phyloP scores from a whole-genome alignment of 2,329 filamentous ascomycete genomes.

The Ophiosphaerella herpotricha region DNA sequence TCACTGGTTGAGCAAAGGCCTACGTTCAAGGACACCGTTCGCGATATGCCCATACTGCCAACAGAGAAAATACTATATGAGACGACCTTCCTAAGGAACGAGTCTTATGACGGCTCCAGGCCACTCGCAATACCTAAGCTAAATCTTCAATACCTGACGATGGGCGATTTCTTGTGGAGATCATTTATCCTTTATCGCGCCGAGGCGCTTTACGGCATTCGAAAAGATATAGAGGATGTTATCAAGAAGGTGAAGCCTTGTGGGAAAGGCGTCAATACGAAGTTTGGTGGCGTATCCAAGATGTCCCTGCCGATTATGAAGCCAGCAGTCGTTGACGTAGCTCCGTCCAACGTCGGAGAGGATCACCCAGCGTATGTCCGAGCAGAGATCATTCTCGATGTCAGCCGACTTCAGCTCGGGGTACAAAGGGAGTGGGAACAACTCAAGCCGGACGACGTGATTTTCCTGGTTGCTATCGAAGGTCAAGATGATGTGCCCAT shows the following conservation, averaged over 20 bases:
- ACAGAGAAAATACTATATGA: conserved; percentile 85
- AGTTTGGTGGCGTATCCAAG: conserved; percentile 82
- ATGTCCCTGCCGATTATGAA: conserved; percentile 90
- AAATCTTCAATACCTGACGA: conserved; percentile 92
- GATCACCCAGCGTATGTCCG: conserved; percentile 81
- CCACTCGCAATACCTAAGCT: conserved; percentile 91
- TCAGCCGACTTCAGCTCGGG: conserved; percentile 75
- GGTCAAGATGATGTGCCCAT: conserved; percentile 58
- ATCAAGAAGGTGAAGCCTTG: conserved; percentile 78
- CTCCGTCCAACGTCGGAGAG: conserved; percentile 81
- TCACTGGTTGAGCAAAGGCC: conserved; percentile 75
- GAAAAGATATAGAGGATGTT: conserved; percentile 84
- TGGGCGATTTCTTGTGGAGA: conserved; percentile 96
- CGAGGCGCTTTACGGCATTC: conserved; percentile 91
- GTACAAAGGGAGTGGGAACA: conserved; percentile 88
- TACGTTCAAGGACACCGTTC: conserved; percentile 80
- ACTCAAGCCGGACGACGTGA: conserved; percentile 81
- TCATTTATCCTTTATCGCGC: conserved; percentile 86
- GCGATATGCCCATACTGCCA: conserved; percentile 75
- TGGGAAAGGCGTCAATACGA: conserved; percentile 66
- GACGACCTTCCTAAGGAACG: conserved; percentile 74
- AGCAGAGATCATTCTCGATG: conserved; percentile 83
- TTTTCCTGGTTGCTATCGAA: conserved; percentile 82
- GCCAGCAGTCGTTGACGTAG: conserved; percentile 84
- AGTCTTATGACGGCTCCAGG: conserved; percentile 82